Evolutionary conservation across 495 filamentous ascomycete genomes (phyloP).

Genomic region (Filosporella fistucella): DNA sequence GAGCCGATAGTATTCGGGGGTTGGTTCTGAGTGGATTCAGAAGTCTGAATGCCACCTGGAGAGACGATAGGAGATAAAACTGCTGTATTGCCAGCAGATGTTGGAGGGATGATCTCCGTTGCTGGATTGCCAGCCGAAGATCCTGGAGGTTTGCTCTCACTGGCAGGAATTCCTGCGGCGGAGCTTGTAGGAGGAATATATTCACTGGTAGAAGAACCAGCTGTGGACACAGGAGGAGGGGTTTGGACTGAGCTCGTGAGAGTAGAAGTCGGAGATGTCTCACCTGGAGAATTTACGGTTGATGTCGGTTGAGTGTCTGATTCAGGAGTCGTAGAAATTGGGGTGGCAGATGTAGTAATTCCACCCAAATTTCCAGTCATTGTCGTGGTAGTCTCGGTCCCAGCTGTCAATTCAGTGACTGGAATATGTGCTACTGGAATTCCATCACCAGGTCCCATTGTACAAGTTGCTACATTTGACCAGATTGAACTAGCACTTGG

Average conservation of each 20-base stretch:
- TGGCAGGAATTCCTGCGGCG: too few relatives aligned
- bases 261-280: not conserved
- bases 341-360: not conserved
- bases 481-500: not conserved
- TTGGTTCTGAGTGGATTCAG: not conserved
- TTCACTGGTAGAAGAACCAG: not conserved
- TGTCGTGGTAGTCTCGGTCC: not conserved
- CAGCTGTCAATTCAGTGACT: not conserved
- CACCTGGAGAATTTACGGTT: not conserved
- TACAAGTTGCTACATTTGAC: not conserved
- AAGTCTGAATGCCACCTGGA: too few relatives aligned
- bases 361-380: constrained; percentile 2
- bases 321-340: not conserved
- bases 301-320: not conserved
- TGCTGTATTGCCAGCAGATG: too few relatives aligned
- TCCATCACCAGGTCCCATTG: not conserved
- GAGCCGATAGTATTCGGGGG: too few relatives aligned
- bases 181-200: not conserved
- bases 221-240: not conserved
- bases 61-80: too few relatives aligned
- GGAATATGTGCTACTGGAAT: not conserved
- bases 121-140: too few relatives aligned
- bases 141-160: too few relatives aligned
- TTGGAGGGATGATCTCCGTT: too few relatives aligned
- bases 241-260: not conserved